Base-by-base conservation (phyloP, 495 filamentous ascomycete genomes). In the Xylaria longipes region DNA sequence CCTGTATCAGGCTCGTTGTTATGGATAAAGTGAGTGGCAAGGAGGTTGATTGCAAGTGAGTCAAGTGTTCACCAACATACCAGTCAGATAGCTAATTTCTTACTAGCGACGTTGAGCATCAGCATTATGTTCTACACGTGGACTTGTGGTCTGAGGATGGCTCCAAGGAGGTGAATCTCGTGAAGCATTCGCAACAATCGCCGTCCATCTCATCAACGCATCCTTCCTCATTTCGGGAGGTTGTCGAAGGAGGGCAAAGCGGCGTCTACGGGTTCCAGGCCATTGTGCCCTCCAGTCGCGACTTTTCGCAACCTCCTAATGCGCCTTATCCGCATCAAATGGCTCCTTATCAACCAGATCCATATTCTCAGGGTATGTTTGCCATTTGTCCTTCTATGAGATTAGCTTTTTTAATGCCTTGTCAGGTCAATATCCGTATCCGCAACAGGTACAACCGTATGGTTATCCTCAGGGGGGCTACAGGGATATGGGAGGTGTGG, bases 101-200 rank as follows among this genome's bases (percentile, higher is more conserved):
- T 52, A 1, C 50, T 63, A 88, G 87, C 73, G 85, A 88, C 48
- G 86, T 89, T 71, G 94, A 98, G 72, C 93, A 93, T 73, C 90
- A 93, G 31, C 94, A 94, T 83, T 97, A 95, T 78, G 93, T 99
- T 35, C 88, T 97, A 54, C 95, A 92, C 63, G 96, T 98, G 62
- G 97, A 98, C 75, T 84, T 99, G 0, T 98, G 94, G 94, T 91
- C 91, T 68, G 90, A 89, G 58, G 90, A 97, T 57, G 95, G 91
- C 41, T 83, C 86, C n/a, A 90, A 86, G 71, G 96, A 98, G 85
- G 95, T 97, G 68, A 99, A 98, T 78, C 89, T 98, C 45, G 95
- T 98, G 65, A 91, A 94, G 68, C 93, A 96, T 78, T 94, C 93
- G 15, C 89, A 93, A 9, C 91, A 92, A 17, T 95, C 94, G 20